phyloP scores from a whole-genome alignment of 345 rosid genomes.

The Salix viminalis region DNA sequence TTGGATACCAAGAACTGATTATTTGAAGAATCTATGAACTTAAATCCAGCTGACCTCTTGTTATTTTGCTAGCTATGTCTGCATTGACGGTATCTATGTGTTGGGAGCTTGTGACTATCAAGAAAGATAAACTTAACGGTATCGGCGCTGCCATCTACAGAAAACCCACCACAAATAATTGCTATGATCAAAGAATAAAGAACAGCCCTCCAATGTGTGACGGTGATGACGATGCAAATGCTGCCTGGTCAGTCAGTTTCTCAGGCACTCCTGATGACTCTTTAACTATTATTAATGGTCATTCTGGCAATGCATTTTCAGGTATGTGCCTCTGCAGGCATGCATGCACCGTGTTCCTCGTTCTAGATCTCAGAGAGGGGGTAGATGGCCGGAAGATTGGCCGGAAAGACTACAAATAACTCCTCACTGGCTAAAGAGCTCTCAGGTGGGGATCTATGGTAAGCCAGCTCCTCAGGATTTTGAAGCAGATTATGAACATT shows the following conservation, averaged over 20 bases:
- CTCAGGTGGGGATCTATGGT: constrained; percentile 92
- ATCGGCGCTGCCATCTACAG: constrained; percentile 72
- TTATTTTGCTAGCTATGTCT: constrained; percentile 54
- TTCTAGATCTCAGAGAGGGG: constrained; percentile 50
- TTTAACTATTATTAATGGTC: background rate
- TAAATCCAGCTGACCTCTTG: constrained; percentile 10
- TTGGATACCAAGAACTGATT: constrained; percentile 7
- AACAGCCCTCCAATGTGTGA: constrained; percentile 74
- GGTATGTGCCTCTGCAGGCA: constrained; percentile 81
- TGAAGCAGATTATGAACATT: constrained; percentile 61
- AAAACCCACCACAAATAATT: constrained; percentile 69
- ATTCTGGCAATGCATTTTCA: constrained; percentile 24
- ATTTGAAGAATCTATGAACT: background rate
- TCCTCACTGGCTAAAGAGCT: constrained; percentile 78
- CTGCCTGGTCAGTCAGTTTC: constrained; percentile 57
- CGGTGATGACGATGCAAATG: constrained; percentile 69
- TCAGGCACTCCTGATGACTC: background rate
- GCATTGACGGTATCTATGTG: constrained; percentile 69
- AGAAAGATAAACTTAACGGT: constrained; percentile 68
- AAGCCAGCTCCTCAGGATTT: constrained; percentile 85
- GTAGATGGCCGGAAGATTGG: constrained; percentile 76
- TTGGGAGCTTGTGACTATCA: constrained; percentile 84
- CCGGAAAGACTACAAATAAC: constrained; percentile 57
- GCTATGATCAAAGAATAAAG: constrained; percentile 64
- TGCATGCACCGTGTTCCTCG: constrained; percentile 72